These are phyloP conservation scores for Apiospora pterosperma DNA, from an alignment of 2,329 filamentous ascomycete species.

Conservation along the genomic window DNA sequence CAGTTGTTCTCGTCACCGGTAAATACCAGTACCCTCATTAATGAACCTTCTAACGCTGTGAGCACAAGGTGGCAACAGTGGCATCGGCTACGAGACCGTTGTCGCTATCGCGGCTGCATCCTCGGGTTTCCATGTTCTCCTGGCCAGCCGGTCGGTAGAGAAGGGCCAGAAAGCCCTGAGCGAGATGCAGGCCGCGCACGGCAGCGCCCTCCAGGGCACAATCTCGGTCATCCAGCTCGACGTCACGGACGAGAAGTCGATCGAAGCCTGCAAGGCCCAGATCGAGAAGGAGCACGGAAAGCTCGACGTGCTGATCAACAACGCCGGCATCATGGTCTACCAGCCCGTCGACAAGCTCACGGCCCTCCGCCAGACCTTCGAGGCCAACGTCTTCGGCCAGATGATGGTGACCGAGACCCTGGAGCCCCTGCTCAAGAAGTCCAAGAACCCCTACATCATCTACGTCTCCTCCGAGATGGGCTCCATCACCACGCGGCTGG, in stretches of 20 bases:
- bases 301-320: conserved; percentile 57
- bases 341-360: conserved; percentile 51
- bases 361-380: conserved; percentile 46
- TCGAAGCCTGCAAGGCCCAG: conserved; percentile 49
- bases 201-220: conserved; percentile 41
- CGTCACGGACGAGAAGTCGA: conserved; percentile 55
- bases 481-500: conserved; percentile 24
- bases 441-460: conserved; percentile 24
- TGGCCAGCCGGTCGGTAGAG: conserved; percentile 32
- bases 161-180: conserved; percentile 32
- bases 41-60: conserved; percentile 11
- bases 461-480: conserved; percentile 31
- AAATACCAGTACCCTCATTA: neutral
- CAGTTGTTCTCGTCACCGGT: neutral
- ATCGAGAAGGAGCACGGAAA: conserved; percentile 43
- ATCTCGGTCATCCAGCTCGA: conserved; percentile 58
- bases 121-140: conserved; percentile 34
- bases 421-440: conserved; percentile 27
- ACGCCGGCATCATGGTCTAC: conserved; percentile 55
- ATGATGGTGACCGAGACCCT: conserved; percentile 26
- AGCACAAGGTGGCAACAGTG: conserved; percentile 43
- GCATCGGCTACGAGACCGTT: conserved; percentile 43
- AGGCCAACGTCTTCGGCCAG: conserved; percentile 34
- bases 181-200: conserved; percentile 35
- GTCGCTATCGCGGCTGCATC: conserved; percentile 31